phyloP scores from a whole-genome alignment of 805 yeast genomes.

The Jamesozyma gamospora region DNA sequence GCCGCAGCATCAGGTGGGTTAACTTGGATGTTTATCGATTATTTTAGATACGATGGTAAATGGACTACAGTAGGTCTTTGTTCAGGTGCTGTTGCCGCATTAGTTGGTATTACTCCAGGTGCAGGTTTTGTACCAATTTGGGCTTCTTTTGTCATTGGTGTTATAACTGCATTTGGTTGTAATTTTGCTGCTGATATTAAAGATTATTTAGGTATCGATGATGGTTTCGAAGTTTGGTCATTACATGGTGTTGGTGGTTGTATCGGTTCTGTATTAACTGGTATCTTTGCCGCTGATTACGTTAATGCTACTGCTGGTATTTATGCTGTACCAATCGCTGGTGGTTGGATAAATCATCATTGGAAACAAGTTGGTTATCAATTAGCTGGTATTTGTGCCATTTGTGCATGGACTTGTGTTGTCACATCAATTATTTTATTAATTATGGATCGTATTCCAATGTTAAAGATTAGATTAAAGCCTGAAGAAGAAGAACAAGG shows the following conservation, averaged over 20 bases:
- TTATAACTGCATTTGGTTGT: slow-evolving; percentile 64
- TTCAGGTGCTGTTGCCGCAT: slow-evolving; percentile 87
- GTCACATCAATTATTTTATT: slow-evolving; percentile 62
- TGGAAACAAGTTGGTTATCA: slow-evolving; percentile 81
- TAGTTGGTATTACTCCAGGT: slow-evolving; percentile 93
- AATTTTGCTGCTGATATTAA: slow-evolving; percentile 82
- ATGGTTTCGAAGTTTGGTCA: slow-evolving; percentile 91
- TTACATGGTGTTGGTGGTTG: slow-evolving; percentile 92
- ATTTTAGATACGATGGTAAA: slow-evolving; percentile 72
- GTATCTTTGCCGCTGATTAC: slow-evolving; percentile 86
- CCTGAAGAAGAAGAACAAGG: slow-evolving; percentile 85
- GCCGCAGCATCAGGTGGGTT: slow-evolving; percentile 93
- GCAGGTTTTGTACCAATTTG: slow-evolving; percentile 94
- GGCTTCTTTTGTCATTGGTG: slow-evolving; percentile 78
- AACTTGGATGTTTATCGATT: slow-evolving; percentile 90
- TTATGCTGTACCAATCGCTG: slow-evolving; percentile 44
- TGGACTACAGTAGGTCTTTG: slow-evolving; percentile 94
- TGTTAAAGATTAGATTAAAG: slow-evolving; percentile 68
- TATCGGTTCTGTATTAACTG: slow-evolving; percentile 75
- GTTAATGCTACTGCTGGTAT: slow-evolving; percentile 74
- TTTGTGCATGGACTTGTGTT: slow-evolving; percentile 64
- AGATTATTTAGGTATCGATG: slow-evolving; percentile 65
- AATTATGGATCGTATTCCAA: slow-evolving; percentile 65
- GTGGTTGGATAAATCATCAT: slow-evolving; percentile 86
- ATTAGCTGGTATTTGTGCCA: slow-evolving; percentile 64